Base-by-base conservation (phyloP, 1,139 yeast species). In the Petasospora fabianii region DNA sequence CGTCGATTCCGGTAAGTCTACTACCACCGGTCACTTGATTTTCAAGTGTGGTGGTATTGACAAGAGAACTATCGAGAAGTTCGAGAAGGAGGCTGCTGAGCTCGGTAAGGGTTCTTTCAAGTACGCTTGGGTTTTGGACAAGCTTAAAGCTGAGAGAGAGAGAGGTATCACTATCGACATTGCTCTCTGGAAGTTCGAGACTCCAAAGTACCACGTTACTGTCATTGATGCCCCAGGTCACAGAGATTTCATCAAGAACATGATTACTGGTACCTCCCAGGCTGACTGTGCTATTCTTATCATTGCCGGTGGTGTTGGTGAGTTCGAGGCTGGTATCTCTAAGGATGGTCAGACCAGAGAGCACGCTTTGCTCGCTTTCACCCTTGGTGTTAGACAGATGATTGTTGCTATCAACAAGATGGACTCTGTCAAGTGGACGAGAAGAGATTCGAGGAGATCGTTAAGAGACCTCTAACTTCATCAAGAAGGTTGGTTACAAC, bases 1-100 rank as follows among this genome's bases (percentile, higher is more conserved):
- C 94, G 96, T 87, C 96, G 96, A 87, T 77, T 87, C 96, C 61
- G 96, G 96, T 78, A 87, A 87, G 77, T 87, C 96, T 58, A 87
- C 96, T 69, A 86, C 96, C 73, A 88, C 97, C 69, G 97, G 96
- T 75, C 96, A 88, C 83, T 85, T 90, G 77, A 90, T 90, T 70
- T 90, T 73, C 95, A 90, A 90, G 94, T 82, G 69, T 73, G 82
- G 82, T 75, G 82, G 88, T 81, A 82, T 82, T 61, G 94, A 87
- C 79, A 87, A 88, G 86, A 85, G 96, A 82, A 88, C 96, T 70
- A 88, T 88, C 68, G 96, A 88, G 79, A 87, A 87, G 85, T 87
- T 87, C 77, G 96, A 87, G 80, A 86, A 86, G 84, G 96, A 87
- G 76, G 96, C 96, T 68, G 95, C 95, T 68, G 96, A 86, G 76